Evolutionary conservation across 345 rosid species (phyloP), one percentile per base, ranked within the genome.

Genomic region (Gossypium ekmanianum): DNA sequence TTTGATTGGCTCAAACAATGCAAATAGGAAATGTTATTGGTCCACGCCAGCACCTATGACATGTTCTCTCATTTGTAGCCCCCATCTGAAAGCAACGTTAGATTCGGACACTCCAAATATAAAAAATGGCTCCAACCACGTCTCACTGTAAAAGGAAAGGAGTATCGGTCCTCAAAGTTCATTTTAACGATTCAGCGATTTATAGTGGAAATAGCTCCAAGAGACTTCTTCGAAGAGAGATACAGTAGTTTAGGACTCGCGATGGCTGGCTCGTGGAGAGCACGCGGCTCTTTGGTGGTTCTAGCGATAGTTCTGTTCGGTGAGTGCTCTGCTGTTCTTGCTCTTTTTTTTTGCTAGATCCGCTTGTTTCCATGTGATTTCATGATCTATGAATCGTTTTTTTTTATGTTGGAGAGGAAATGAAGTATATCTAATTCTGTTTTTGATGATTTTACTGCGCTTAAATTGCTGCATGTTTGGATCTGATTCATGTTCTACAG

Each of bases 211-310:
- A 44, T 43, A 20, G 24, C 54, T 6, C 13, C 0, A 45, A 11
- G 44, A 26, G 17, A 29, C 16, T 67, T 24, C 24, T 34, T 34
- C 7, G 41, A 1, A n/a, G 59, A 13, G 9, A 24, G 66, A 45
- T 47, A 44, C 68, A 57, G 61, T 18, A 29, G 27, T 14, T 24
- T 70, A n/a, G 10, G 24, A 4, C 27, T 34, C 68, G 79, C 64
- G 78, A 90, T 90, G 94, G 87, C 84, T 57, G 77, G 87, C 92
- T 82, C 82, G 61, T 77, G 80, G 86, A 79, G 86, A 85, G 88
- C 88, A 66, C 83, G 86, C 72, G 82, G 89, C 39, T 76, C 85
- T 27, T 64, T 76, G n/a, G 81, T 87, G 44, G 88, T 84, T 44
- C 62, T 81, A 26, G 84, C 87, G 22, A 87, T 88, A 61, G 76